Percentiles rank a stretch among this genome's conserved stretches.
phyloP scores from a whole-genome alignment of 495 filamentous ascomycete species.

The Cladorrhinum samala region DNA sequence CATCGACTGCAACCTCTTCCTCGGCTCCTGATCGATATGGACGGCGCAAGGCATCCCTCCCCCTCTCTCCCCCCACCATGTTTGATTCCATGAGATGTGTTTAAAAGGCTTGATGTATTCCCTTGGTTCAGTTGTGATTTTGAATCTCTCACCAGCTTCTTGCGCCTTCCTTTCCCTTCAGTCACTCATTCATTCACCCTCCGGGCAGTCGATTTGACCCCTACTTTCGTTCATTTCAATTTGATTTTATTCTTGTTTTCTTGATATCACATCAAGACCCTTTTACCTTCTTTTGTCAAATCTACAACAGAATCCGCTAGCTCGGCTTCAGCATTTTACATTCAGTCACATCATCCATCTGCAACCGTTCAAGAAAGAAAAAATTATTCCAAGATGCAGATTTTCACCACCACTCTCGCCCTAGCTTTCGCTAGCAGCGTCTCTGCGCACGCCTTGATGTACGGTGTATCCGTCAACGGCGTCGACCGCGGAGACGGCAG shows the following conservation, averaged over 20 bases:
- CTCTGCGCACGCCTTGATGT: conserved; percentile 42
- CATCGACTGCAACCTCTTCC: no score
- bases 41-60: no score
- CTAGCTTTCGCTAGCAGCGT: conserved; percentile 31
- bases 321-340: neutral
- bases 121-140: neutral
- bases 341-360: no score
- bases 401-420: conserved; percentile 18
- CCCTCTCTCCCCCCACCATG: no score
- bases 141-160: neutral
- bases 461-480: conserved; percentile 40
- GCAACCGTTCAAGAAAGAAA: no score
- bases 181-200: neutral
- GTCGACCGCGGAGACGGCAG: conserved; percentile 39
- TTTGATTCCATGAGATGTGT: neutral
- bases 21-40: neutral
- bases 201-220: neutral
- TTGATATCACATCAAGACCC: no score
- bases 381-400: conserved; percentile 13
- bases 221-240: neutral
- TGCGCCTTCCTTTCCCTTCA: neutral
- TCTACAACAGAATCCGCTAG: neutral
- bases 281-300: neutral
- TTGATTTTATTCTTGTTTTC: neutral
- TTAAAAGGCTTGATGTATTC: neutral